These are phyloP conservation scores for Echria macrotheca DNA, from an alignment of 495 filamentous ascomycete genomes.

Conservation along the genomic window DNA sequence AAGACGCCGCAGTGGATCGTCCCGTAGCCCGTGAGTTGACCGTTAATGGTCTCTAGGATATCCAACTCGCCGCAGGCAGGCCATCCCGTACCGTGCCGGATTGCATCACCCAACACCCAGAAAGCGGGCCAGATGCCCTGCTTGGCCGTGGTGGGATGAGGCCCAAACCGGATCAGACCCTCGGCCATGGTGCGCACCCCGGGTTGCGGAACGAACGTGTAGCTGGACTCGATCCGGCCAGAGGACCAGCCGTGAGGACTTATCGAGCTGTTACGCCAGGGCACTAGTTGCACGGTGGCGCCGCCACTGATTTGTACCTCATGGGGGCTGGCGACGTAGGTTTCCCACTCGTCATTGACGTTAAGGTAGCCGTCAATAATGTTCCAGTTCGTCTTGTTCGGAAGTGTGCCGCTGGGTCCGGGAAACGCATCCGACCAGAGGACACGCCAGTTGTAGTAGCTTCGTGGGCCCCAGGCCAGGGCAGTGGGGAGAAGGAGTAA, in stretches of 20 bases:
- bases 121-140: constrained; percentile 52
- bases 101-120: constrained; percentile 44
- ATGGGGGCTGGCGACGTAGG: constrained; percentile 30
- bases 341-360: constrained; percentile 43
- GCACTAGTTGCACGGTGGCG: constrained; percentile 41
- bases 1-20: constrained; percentile 43
- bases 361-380: constrained; percentile 30
- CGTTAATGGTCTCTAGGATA: constrained; percentile 46
- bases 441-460: constrained; percentile 27
- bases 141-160: constrained; percentile 29
- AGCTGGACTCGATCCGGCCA: constrained; percentile 42
- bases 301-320: constrained; percentile 42
- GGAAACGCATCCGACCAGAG: constrained; percentile 38
- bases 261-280: constrained; percentile 28
- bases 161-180: constrained; percentile 40
- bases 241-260: constrained; percentile 38
- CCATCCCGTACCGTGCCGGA: constrained; percentile 38
- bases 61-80: constrained; percentile 49
- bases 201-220: constrained; percentile 37
- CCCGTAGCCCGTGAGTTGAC: constrained; percentile 37
- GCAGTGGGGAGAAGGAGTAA: constrained; percentile 16
- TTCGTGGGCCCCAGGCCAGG: constrained; percentile 28
- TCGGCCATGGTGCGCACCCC: constrained; percentile 38
- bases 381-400: constrained; percentile 38
- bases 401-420: constrained; percentile 22